These are phyloP conservation scores for Lipomyces orientalis DNA, from an alignment of 805 yeast species.

Conservation along the genomic window DNA sequence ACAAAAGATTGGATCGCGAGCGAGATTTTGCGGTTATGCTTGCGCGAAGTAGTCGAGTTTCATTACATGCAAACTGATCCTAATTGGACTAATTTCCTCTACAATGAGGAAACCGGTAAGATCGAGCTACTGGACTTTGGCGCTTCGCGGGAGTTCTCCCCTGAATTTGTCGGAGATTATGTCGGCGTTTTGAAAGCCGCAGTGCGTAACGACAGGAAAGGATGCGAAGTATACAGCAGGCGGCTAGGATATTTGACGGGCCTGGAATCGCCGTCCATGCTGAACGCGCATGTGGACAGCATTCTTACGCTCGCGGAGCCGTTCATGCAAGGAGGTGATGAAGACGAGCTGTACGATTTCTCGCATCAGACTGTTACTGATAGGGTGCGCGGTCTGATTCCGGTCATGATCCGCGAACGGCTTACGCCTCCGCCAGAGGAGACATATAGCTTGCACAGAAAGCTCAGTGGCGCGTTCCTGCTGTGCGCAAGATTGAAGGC, in stretches of 20 bases:
- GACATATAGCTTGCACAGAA: constrained; percentile 94
- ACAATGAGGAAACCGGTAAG: constrained; percentile 69
- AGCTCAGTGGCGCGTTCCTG: constrained; percentile 90
- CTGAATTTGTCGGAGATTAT: constrained; percentile 71
- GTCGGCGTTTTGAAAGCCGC: constrained; percentile 76
- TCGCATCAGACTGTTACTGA: constrained; percentile 89
- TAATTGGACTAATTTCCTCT: constrained; percentile 97
- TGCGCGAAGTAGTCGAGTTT: constrained; percentile 82
- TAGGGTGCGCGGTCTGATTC: constrained; percentile 84
- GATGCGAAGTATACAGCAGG: constrained; percentile 67
- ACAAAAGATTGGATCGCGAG: constrained; percentile 82
- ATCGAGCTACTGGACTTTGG: constrained; percentile 94
- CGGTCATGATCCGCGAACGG: constrained; percentile 88
- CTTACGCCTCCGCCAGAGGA: constrained; percentile 98
- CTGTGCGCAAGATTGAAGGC: constrained; percentile 87
- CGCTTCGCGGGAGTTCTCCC: constrained; percentile 81
- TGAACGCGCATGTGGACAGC: constrained; percentile 89
- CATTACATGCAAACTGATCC: constrained; percentile 98
- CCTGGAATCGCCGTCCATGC: constrained; percentile 80
- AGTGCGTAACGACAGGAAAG: constrained; percentile 65
- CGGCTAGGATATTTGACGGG: constrained; percentile 91
- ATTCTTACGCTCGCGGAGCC: constrained; percentile 93
- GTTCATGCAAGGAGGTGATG: constrained; percentile 61
- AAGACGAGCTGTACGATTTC: constrained; percentile 66
- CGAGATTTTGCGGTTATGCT: constrained; percentile 82